A percentile compares a stretch with the other conserved stretches of the same genome.
Evolutionary conservation across 108 stramenopile genomes (phyloP).

Genomic region (Epithemia pelagica): DNA sequence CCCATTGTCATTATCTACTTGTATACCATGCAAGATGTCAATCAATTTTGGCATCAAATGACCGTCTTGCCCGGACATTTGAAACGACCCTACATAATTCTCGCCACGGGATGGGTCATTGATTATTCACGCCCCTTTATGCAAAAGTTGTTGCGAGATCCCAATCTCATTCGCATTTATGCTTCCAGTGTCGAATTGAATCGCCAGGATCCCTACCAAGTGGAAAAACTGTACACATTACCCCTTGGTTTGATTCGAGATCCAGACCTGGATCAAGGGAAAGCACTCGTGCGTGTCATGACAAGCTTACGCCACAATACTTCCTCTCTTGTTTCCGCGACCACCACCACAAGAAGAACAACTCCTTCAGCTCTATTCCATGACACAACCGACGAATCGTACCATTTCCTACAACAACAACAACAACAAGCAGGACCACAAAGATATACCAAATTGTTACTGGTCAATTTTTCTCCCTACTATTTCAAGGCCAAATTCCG

Average conservation of each 20-base stretch:
- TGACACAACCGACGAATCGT: background rate
- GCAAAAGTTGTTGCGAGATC: background rate
- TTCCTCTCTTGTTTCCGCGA: too few relatives aligned
- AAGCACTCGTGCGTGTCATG: background rate
- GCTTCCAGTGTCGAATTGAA: background rate
- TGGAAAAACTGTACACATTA: background rate
- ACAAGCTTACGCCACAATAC: too few relatives aligned
- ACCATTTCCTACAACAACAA: background rate
- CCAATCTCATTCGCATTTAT: background rate
- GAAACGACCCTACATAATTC: background rate
- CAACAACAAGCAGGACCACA: too few relatives aligned
- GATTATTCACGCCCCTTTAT: background rate
- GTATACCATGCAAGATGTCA: background rate
- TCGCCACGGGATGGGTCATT: background rate
- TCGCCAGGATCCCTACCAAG: background rate
- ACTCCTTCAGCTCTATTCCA: background rate
- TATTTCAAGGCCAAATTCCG: background rate
- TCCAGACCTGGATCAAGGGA: background rate
- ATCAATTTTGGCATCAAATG: background rate
- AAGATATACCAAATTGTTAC: background rate
- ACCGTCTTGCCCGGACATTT: background rate
- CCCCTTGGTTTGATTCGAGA: background rate
- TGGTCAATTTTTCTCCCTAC: background rate
- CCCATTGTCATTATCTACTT: background rate
- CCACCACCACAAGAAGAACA: too few relatives aligned